Base-by-base conservation (phyloP, 768 basidiomycete genomes). In the Mycena capillaripes region DNA sequence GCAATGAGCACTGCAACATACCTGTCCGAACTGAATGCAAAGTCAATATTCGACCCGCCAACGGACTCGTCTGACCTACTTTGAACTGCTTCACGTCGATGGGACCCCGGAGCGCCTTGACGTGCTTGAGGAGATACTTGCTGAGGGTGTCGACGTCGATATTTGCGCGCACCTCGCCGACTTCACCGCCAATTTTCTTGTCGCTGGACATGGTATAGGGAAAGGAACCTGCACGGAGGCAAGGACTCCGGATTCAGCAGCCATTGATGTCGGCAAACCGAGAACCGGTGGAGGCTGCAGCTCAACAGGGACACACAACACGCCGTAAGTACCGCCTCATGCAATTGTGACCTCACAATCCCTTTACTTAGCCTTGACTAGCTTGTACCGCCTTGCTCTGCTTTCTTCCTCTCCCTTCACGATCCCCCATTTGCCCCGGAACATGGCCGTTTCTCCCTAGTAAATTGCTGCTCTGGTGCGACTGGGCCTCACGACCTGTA, bases 21-120 rank as follows among this genome's bases (percentile, higher is more conserved):
- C 96, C 90, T 97, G 96, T 53, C 95, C 96, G 82, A 94, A 96
- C 95, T 97, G 72, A 6, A 68, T 27, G 62, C 25, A 19, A 17
- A 7, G 30, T 56, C 7, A 60, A 34, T 30, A 32, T 57, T 40
- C 38, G 50, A 27, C 62, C 34, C 14, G 16, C 32, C 42, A 29
- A 6, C 11, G 25, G 1, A 17, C 59, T 17, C 59, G 42, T 29
- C 40, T 30, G 36, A 53, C 64, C 25, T 21, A 62, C 58, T 30
- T 62, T 66, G 88, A 99, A 99, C 82, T 99, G 97, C 85, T 96
- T 94, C 36, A 98, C 90, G 23, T 85, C 82, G 21, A 97, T 89
- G 0, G 95, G 94, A 2, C 89, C 81, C 57, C 83, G 82, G 62
- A 97, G 87, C 0, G 80, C 83, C 17, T 86, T 81, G 10, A 93